These are phyloP conservation scores for Cercospora berteroae DNA, from an alignment of 2,329 filamentous ascomycete genomes.

Conservation along the genomic window DNA sequence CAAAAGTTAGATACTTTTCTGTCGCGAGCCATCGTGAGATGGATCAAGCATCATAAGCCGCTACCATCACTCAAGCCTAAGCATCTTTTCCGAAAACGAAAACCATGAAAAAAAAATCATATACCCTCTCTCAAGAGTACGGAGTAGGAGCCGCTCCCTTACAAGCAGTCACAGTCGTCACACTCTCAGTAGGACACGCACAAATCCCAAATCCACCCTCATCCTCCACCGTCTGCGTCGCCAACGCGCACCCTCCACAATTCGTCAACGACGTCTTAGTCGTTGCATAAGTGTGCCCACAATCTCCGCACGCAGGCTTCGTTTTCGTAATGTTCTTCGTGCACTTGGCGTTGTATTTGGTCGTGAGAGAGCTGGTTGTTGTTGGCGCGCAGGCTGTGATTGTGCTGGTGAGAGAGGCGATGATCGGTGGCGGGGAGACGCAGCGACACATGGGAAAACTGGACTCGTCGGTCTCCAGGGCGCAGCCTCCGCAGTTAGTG, in stretches of 20 bases:
- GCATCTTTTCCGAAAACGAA: neutral
- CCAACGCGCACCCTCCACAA: slow-evolving; percentile 15
- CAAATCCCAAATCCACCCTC: slow-evolving; percentile 14
- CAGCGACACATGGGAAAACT: slow-evolving; percentile 18
- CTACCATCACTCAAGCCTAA: neutral
- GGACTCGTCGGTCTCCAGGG: slow-evolving; percentile 2
- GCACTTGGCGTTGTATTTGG: slow-evolving; percentile 3
- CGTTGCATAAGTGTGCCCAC: slow-evolving; percentile 14
- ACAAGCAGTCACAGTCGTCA: slow-evolving; percentile 11
- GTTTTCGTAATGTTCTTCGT: slow-evolving; percentile 2
- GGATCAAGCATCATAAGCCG: neutral
- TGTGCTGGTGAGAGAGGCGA: slow-evolving; percentile 13
- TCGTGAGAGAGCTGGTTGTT: neutral
- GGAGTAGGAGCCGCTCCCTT: neutral
- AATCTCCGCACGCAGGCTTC: slow-evolving; percentile 15
- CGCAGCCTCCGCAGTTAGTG: slow-evolving; percentile 16
- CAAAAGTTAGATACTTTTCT: neutral
- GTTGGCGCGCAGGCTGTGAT: slow-evolving; percentile 12
- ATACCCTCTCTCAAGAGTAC: neutral
- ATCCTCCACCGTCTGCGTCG: slow-evolving; percentile 11
- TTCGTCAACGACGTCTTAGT: slow-evolving; percentile 13
- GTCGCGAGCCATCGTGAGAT: neutral
- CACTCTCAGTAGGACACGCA: slow-evolving; percentile 16
- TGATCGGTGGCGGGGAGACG: slow-evolving; percentile 1
- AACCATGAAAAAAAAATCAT: neutral